Percentiles rank a stretch among this genome's conserved stretches.
These are phyloP conservation scores for Bjerkandera adusta DNA, from an alignment of 1,284 basidiomycete species.

Conservation along the genomic window DNA sequence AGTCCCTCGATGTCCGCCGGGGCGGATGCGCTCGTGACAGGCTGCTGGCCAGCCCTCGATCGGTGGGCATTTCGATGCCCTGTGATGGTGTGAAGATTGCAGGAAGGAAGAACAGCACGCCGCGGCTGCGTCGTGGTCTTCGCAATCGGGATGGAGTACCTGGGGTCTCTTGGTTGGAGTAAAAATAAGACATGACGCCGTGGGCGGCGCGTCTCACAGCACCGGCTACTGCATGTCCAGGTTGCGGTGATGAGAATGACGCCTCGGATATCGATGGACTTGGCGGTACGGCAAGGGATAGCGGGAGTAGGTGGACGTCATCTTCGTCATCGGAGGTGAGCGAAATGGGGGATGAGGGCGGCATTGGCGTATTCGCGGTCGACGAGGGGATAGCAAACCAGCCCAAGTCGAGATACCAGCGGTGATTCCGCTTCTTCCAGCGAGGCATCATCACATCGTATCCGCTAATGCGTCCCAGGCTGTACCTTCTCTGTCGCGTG, in stretches of 20 bases:
- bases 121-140: slow-evolving; percentile 50
- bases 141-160: slow-evolving; percentile 39
- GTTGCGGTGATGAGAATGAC: slow-evolving; percentile 30
- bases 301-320: slow-evolving; percentile 56
- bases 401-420: slow-evolving; percentile 71
- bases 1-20: slow-evolving; percentile 12
- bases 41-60: slow-evolving; percentile 26
- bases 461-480: slow-evolving; percentile 59
- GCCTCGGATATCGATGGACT: slow-evolving; percentile 54
- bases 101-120: slow-evolving; percentile 78
- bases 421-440: slow-evolving; percentile 61
- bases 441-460: slow-evolving; percentile 78
- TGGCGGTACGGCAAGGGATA: slow-evolving; percentile 58
- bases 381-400: slow-evolving; percentile 53
- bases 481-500: slow-evolving; percentile 53
- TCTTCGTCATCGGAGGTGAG: slow-evolving; percentile 49
- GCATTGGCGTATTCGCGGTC: slow-evolving; percentile 41
- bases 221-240: slow-evolving; percentile 32
- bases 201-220: slow-evolving; percentile 54
- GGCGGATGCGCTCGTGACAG: slow-evolving; percentile 20
- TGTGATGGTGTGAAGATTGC: slow-evolving; percentile 66
- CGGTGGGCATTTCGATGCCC: slow-evolving; percentile 42
- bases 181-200: slow-evolving; percentile 46
- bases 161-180: slow-evolving; percentile 28
- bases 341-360: slow-evolving; percentile 46